A percentile compares a stretch with the other conserved stretches of the same genome.
Conservation (phyloP, 108 stramenopile genomes). For the Aurantiochytrium sp. region DNA sequence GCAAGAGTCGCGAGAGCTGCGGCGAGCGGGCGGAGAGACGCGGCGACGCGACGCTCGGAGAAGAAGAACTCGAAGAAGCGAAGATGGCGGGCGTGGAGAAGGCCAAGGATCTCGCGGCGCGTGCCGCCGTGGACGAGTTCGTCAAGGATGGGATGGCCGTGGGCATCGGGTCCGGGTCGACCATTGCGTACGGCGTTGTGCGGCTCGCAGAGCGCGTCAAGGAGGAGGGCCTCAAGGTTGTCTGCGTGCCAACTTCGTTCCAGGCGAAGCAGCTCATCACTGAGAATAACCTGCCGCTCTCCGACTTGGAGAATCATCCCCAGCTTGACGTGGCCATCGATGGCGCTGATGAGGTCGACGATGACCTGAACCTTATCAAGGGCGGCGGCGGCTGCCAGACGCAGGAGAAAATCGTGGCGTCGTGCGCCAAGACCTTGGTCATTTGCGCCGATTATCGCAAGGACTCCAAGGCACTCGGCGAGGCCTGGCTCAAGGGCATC, state of each 20-base stretch:
- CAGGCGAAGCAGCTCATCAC: constrained; percentile 78
- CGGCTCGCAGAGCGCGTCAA: constrained; percentile 76
- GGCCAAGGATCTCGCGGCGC: constrained; percentile 16
- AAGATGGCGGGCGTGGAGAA: not conserved
- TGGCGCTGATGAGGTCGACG: constrained; percentile 96
- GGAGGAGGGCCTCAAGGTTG: constrained; percentile 82
- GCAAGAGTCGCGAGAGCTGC: too few species aligned
- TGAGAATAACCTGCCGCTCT: constrained; percentile 78
- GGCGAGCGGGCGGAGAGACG: too few species aligned
- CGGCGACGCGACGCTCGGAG: too few species aligned
- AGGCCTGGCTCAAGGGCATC: constrained; percentile 18
- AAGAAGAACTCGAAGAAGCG: not conserved
- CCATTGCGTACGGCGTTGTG: constrained; percentile 95
- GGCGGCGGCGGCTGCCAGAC: constrained; percentile 32
- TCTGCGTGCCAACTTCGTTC: constrained; percentile 92
- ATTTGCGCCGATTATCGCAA: constrained; percentile 91
- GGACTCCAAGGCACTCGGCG: constrained; percentile 55
- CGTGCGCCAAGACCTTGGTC: constrained; percentile 59
- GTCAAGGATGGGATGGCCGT: constrained; percentile 83
- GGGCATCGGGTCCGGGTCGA: constrained; percentile 97
- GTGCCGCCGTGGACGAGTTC: constrained; percentile 50
- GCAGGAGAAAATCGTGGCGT: constrained; percentile 26
- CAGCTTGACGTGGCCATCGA: constrained; percentile 96
- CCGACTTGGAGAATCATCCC: constrained; percentile 83
- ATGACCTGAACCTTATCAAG: constrained; percentile 87